Evolutionary conservation across 768 basidiomycete genomes (phyloP).

Genomic region (Termitomyces sp.): DNA sequence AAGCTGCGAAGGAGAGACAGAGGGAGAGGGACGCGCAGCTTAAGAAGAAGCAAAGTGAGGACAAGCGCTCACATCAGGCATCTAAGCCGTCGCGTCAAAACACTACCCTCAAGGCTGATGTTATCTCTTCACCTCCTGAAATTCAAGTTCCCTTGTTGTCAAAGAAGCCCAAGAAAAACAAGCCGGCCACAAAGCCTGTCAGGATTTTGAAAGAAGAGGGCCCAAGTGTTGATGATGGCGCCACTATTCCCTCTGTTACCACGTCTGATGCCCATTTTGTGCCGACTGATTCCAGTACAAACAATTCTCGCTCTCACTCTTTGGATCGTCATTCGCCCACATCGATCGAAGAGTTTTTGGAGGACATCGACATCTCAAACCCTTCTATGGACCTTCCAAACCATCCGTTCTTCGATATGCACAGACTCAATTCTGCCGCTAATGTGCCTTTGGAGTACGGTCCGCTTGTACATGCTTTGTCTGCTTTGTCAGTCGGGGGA

Average conservation of each 20-base stretch:
- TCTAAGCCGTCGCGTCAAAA: constrained; percentile 4
- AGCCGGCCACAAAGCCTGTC: constrained; percentile 54
- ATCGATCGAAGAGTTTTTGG: constrained; percentile 59
- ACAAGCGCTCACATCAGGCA: constrained; percentile 13
- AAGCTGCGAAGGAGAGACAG: constrained; percentile 15
- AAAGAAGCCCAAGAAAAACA: constrained; percentile 81
- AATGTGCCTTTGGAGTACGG: constrained; percentile 83
- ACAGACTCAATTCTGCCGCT: constrained; percentile 67
- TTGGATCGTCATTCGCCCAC: constrained; percentile 45
- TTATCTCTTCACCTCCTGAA: constrained; percentile 20
- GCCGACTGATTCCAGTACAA: constrained; percentile 45
- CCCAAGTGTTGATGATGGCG: constrained; percentile 31
- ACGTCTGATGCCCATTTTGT: constrained; percentile 43
- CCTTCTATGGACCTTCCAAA: constrained; percentile 61
- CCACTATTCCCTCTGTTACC: constrained; percentile 37
- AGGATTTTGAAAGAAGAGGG: constrained; percentile 57
- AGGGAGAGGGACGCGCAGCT: constrained; percentile 20
- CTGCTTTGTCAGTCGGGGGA: constrained; percentile 80
- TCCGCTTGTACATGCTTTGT: constrained; percentile 80
- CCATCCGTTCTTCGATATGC: constrained; percentile 71
- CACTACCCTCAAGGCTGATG: constrained; percentile 13
- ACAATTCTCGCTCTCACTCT: constrained; percentile 58
- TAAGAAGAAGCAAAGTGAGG: constrained; percentile 18
- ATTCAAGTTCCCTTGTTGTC: constrained; percentile 72
- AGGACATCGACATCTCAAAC: constrained; percentile 58